Evolutionary conservation across 2,329 filamentous ascomycete genomes (phyloP), one percentile per base, ranked within the genome.

Genomic region (Aspergillus quadrilineatus): DNA sequence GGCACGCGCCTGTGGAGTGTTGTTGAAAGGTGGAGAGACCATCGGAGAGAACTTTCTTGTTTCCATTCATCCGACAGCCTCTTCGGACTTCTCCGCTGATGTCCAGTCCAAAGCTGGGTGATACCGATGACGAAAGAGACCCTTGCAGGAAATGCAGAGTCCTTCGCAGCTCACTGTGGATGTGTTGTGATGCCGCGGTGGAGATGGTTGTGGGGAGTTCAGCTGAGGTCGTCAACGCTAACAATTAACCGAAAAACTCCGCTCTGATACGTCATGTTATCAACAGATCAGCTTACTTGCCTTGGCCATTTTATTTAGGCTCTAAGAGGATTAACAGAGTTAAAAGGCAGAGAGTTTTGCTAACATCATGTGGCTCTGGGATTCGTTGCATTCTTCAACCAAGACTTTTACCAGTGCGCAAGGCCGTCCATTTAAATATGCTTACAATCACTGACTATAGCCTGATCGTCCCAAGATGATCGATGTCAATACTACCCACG

Each of bases 141-240:
- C 34, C 17, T 34, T 34, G 29, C 34, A 15, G n/a, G 4, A 36
- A 36, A 9, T 36, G 8, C 14, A 14, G 34, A 9, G 14, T 8
- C 34, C 14, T 8, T 36, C 34, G 15, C 39, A 39, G 34, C 30
- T 50, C 28, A 39, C 14, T 44, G 22, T 49, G 32, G 10, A 42
- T 26, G 34, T 50, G 26, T 29, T 43, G 37, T 42, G 37, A 30
- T 42, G 14, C 8, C 26, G 15, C 4, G 39, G 26, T 45, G 55
- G 44, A 30, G 41, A 44, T 17, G 45, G 6, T 42, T 37, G 56
- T 48, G 48, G 53, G 34, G 34, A 43, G 49, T 58, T 58, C 56
- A 58, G 56, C 56, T 58, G 56, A 56, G 56, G 44, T 43, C n/a
- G 50, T 49, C n/a, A 42, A n/a, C 10, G 48, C 50, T 53, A 39